These are phyloP conservation scores for Heliocybe sulcata DNA, from an alignment of 1,284 basidiomycete genomes.

Conservation along the genomic window DNA sequence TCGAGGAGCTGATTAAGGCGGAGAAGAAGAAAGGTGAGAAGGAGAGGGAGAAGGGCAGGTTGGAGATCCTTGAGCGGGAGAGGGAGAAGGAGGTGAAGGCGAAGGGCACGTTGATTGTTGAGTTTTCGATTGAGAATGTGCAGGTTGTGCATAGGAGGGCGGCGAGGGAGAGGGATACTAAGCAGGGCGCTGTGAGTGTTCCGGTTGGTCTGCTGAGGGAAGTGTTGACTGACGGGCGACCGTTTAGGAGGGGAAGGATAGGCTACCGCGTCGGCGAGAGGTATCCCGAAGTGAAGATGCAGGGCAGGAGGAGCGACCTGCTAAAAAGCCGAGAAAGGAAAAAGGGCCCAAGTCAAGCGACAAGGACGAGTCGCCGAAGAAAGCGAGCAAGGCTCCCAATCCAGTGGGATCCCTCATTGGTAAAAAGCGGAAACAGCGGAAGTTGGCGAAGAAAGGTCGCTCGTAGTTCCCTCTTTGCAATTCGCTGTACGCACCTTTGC, in stretches of 20 bases:
- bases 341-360: constrained; percentile 7
- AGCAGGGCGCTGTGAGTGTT: constrained; percentile 8
- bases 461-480: no score
- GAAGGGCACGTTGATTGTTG: constrained; percentile 72
- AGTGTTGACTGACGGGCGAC: no score
- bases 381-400: constrained; percentile 4
- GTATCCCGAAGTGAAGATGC: background rate
- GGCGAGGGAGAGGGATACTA: constrained; percentile 32
- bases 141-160: constrained; percentile 75
- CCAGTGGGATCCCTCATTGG: constrained; percentile 25
- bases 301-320: background rate
- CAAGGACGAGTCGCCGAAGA: constrained; percentile 4
- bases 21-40: constrained; percentile 43
- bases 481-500: background rate
- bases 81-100: constrained; percentile 42
- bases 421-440: constrained; percentile 24
- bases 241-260: background rate
- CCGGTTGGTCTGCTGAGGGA: no score
- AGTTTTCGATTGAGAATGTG: constrained; percentile 92
- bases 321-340: constrained; percentile 17
- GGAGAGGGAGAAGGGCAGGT: constrained; percentile 38
- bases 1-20: constrained; percentile 59
- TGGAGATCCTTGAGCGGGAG: constrained; percentile 56
- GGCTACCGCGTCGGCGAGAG: background rate
- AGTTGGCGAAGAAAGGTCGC: constrained; percentile 12